Conservation (phyloP, 169 alveolate species). For the Besnoitia besnoiti region DNA sequence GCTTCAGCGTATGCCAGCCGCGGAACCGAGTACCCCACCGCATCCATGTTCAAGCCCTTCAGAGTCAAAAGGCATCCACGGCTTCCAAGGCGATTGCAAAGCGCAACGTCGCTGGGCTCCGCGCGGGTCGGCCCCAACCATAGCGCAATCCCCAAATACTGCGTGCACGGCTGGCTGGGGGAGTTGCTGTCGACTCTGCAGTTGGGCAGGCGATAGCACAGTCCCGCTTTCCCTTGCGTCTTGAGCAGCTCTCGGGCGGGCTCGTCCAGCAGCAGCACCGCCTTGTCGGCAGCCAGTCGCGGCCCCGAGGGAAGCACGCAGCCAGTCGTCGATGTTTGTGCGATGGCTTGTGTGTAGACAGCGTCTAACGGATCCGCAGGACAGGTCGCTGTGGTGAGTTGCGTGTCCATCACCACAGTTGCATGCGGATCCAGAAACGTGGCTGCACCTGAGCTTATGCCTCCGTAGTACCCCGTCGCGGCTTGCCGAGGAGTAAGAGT, state of each 20-base stretch:
- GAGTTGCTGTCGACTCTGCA: neutral
- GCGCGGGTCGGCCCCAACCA: conserved; percentile 3
- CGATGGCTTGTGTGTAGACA: neutral
- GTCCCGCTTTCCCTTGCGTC: neutral
- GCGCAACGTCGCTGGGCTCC: neutral
- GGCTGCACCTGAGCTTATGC: neutral
- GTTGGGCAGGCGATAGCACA: neutral
- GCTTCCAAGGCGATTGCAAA: conserved; percentile 8
- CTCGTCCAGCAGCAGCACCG: neutral
- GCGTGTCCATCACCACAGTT: neutral
- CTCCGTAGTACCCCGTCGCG: neutral
- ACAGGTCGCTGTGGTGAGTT: neutral
- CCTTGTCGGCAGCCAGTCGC: neutral
- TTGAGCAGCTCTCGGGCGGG: neutral
- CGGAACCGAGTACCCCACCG: conserved; percentile 37
- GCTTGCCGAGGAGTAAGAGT: neutral
- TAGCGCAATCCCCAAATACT: neutral
- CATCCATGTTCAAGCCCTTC: conserved; percentile 31
- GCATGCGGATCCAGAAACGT: neutral
- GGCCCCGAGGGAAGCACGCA: neutral
- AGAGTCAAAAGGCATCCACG: conserved; percentile 30
- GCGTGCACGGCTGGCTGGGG: neutral
- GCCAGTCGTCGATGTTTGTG: neutral
- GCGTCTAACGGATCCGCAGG: neutral
- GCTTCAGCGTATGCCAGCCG: conserved; percentile 34